phyloP scores from a whole-genome alignment of 2,329 filamentous ascomycete genomes.

The Dothideomycetes sp. region DNA sequence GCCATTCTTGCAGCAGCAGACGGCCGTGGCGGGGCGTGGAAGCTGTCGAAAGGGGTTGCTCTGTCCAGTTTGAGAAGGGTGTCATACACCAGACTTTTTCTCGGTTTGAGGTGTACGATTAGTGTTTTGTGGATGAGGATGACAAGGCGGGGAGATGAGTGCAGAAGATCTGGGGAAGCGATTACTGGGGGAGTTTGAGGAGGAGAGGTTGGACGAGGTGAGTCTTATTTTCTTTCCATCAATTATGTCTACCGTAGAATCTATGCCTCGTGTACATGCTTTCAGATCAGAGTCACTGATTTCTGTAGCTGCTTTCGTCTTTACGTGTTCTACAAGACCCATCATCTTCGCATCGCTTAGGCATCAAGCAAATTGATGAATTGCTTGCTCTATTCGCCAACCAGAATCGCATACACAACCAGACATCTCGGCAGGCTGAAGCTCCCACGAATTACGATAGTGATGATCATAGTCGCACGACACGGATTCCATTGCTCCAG shows the following conservation, averaged over 20 bases:
- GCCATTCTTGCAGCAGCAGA: conserved; percentile 34
- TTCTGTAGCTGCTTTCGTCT: conserved; percentile 2
- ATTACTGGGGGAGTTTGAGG: conserved; percentile 40
- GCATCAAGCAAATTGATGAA: no score
- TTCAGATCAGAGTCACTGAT: background rate
- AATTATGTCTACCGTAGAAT: background rate
- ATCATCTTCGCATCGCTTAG: conserved; percentile 24
- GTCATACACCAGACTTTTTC: background rate
- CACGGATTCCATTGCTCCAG: no score
- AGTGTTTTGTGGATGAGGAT: background rate
- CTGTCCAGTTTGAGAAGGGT: conserved; percentile 13
- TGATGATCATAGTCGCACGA: background rate
- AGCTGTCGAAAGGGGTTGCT: background rate
- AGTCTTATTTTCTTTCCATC: conserved; percentile 10
- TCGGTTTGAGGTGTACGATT: background rate
- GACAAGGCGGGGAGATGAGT: conserved; percentile 16
- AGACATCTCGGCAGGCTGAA: no score
- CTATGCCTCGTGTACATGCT: background rate
- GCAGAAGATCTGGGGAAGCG: conserved; percentile 40
- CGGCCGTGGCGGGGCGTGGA: background rate
- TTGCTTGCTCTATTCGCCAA: no score
- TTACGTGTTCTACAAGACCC: conserved; percentile 1
- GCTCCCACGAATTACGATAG: background rate
- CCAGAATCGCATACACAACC: no score
- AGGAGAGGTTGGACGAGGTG: conserved; percentile 41